Evolutionary conservation across 2,329 filamentous ascomycete genomes (phyloP).

Genomic region (Sporothrix pallida): DNA sequence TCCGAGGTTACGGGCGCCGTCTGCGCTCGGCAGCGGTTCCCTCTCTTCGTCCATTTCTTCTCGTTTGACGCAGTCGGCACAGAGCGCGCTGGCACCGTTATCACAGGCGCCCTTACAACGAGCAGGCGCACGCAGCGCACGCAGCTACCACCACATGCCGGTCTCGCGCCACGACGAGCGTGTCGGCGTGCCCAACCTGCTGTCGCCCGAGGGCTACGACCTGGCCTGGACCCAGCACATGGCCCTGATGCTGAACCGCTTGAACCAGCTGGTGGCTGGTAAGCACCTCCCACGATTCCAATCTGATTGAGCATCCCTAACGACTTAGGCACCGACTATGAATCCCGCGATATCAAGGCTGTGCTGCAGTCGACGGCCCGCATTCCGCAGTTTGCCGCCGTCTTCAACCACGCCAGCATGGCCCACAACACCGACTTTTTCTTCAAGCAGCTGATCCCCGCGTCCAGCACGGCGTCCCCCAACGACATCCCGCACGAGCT

Average conservation of each 20-base stretch:
- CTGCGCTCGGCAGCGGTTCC: slow-evolving; percentile 42
- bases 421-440: slow-evolving; percentile 90
- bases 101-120: slow-evolving; percentile 37
- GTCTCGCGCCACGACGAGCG: slow-evolving; percentile 52
- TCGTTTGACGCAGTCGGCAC: slow-evolving; percentile 34
- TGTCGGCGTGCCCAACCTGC: slow-evolving; percentile 54
- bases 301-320: neutral
- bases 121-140: slow-evolving; percentile 34
- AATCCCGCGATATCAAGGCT: slow-evolving; percentile 62
- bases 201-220: slow-evolving; percentile 72
- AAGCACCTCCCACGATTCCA: slow-evolving; percentile 43
- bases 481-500: slow-evolving; percentile 61
- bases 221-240: slow-evolving; percentile 87
- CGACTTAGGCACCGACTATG: slow-evolving; percentile 66
- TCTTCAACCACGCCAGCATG: slow-evolving; percentile 98
- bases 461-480: neutral
- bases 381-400: slow-evolving; percentile 74
- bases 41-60: slow-evolving; percentile 39
- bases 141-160: slow-evolving; percentile 48
- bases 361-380: slow-evolving; percentile 79
- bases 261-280: slow-evolving; percentile 79
- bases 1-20: slow-evolving; percentile 60
- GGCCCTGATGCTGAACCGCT: slow-evolving; percentile 70
- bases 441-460: slow-evolving; percentile 63
- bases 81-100: slow-evolving; percentile 19